A percentile compares a stretch with the other conserved stretches of the same genome.
Conservation (phyloP, 495 filamentous ascomycete genomes). For the Cercophora newfieldiana region DNA sequence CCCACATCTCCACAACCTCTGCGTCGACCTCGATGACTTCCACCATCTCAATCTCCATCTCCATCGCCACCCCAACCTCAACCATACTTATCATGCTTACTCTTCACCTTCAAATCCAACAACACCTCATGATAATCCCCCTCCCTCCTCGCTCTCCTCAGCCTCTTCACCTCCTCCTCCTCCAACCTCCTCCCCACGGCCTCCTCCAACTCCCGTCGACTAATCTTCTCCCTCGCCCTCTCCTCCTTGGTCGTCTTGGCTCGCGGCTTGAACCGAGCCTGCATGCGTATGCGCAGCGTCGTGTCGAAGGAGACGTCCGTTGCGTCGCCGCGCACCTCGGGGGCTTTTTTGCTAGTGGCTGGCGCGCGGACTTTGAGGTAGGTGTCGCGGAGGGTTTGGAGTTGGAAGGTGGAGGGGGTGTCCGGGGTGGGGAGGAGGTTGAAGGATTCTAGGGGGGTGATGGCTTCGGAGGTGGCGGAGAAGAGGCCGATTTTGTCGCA, state of each 20-base stretch:
- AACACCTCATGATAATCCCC: conserved; percentile 89
- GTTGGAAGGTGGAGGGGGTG: conserved; percentile 63
- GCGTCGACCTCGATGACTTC: no score
- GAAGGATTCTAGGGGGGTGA: conserved; percentile 81
- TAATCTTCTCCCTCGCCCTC: conserved; percentile 81
- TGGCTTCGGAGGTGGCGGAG: conserved; percentile 73
- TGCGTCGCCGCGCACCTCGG: conserved; percentile 79
- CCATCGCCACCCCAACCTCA: conserved; percentile 21
- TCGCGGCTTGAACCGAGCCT: conserved; percentile 87
- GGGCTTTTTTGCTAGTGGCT: conserved; percentile 42
- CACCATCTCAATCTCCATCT: background rate
- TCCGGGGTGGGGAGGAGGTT: conserved; percentile 63
- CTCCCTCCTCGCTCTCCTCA: conserved; percentile 82
- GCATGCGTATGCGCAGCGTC: conserved; percentile 84
- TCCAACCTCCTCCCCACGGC: conserved; percentile 73
- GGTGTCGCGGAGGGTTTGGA: conserved; percentile 64
- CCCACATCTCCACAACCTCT: background rate
- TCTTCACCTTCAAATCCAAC: conserved; percentile 87
- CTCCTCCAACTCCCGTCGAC: conserved; percentile 81
- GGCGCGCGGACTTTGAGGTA: conserved; percentile 56
- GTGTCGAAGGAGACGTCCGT: conserved; percentile 70
- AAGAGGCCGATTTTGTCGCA: conserved; percentile 83
- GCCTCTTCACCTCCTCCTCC: conserved; percentile 77
- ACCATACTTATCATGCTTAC: conserved; percentile 91
- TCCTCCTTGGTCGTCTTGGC: conserved; percentile 65